Evolutionary conservation across 805 yeast species (phyloP).

Genomic region (Saccharomycopsis sp.): DNA sequence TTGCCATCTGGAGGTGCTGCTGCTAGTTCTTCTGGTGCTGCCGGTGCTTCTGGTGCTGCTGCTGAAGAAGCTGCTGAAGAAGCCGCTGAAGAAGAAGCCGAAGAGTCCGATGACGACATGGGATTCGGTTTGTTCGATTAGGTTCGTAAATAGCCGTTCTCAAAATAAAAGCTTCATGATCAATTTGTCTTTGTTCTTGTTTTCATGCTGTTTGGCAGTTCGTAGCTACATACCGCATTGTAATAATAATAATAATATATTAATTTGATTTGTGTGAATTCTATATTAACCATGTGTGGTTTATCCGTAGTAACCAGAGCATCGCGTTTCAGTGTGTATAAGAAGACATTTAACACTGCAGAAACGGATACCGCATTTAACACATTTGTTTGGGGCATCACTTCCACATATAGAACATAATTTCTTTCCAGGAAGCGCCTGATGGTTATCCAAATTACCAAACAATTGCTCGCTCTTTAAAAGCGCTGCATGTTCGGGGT

Average conservation of each 20-base stretch:
- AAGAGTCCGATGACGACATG: slow-evolving; percentile 68
- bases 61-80: slow-evolving; percentile 68
- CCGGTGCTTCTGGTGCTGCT: slow-evolving; percentile 63
- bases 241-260: too few species aligned
- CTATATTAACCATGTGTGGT: too few species aligned
- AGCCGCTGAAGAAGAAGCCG: slow-evolving; percentile 54
- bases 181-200: too few species aligned
- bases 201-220: too few species aligned
- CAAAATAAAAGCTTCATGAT: too few species aligned
- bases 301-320: slow-evolving; percentile 14
- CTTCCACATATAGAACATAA: slow-evolving; percentile 21
- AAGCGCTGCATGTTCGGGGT: slow-evolving; percentile 52
- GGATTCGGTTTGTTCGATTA: slow-evolving; percentile 99
- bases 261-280: too few species aligned
- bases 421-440: slow-evolving; percentile 19
- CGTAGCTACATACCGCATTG: too few species aligned
- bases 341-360: slow-evolving; percentile 18
- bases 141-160: too few species aligned
- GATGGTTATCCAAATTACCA: slow-evolving; percentile 7
- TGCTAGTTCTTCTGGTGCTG: slow-evolving; percentile 65
- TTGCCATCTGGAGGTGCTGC: slow-evolving; percentile 99
- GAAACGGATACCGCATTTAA: slow-evolving; percentile 16
- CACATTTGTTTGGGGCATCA: slow-evolving; percentile 19
- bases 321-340: slow-evolving; percentile 20
- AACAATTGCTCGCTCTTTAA: slow-evolving; percentile 12